Evolutionary conservation across 495 filamentous ascomycete genomes (phyloP), one percentile per base, ranked within the genome.

Genomic region (Pyrenula aspistea): DNA sequence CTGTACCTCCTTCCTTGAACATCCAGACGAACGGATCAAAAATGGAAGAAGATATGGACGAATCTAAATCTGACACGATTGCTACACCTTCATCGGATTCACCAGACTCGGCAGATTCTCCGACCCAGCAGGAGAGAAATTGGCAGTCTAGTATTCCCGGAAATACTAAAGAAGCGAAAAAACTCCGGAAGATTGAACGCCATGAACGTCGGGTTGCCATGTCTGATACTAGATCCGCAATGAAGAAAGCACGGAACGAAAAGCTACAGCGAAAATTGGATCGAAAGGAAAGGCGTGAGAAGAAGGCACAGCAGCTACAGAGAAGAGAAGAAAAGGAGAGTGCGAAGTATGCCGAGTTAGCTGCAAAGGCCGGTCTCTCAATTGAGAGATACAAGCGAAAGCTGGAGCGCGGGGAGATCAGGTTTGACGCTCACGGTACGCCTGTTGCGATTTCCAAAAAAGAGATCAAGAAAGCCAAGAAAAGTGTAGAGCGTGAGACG

Each of bases 381-480:
- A 73, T 87, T n/a, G 77, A 76, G 66, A 80, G 84, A 62, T 88
- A 86, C 70, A 78, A 84, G 73, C 78, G 83, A 59, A 87, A 87
- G 77, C 75, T 83, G 22, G 81, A 84, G 63, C 77, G 82, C 20
- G 85, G 85, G 15, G 79, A 87, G 65, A 83, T 88, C 57, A 70
- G 73, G 60, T 76, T 86, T 58, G 72, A 73, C 56, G 65, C 68
- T 8, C 75, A 79, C 50, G 83, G 83, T 36, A 82, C 73, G 55
- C 82, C 83, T 10, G 69, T 76, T 55, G 66, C 83, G n/a, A 57
- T 83, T 58, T 84, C 79, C 69, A 87, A 88, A 75, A 89, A 89
- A 72, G 84, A 85, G 55, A 67, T 86, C 58, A 89, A 89, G 78
- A 87, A 85, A 73, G 74, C 79, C 59, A 83, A 82, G 78, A 86